Base-by-base conservation (phyloP, 306 rosid genomes). In the Lathyrus tuberosus region DNA sequence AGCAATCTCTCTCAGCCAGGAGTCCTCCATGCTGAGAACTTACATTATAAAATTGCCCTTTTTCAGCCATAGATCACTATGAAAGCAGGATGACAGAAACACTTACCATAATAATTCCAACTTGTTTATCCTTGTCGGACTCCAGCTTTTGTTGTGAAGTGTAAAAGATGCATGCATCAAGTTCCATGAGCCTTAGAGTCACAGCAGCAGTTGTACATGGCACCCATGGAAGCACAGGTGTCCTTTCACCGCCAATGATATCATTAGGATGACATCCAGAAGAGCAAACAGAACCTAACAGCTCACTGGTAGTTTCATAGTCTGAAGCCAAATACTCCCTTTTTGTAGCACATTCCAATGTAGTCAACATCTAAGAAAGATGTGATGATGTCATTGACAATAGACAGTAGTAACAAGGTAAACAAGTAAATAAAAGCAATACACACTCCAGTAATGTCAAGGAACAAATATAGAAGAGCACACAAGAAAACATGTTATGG, bases 151-250 rank as follows among this genome's bases (percentile, higher is more conserved):
- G 91, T 74, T 78, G 80, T 62, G 65, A 77, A 24, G 71, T 60
- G 73, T 85, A 84, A 59, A 68, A 82, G 80, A 75, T 42, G 70
- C 91, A 85, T 4, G 78, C 44, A 71, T 90, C 91, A 6, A 87
- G 90, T 72, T 90, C 91, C 89, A 90, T 48, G 69, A 87, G 85
- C 83, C 96, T 87, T 31, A 87, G 76, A 43, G 86, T 84, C 67
- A 85, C 88, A 52, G 94, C 93, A 77, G 91, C 84, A 10, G 89
- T 84, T 57, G 94, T 90, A 54, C 11, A 79, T 11, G 96, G 91
- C 65, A 87, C 63, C 96, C 96, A 90, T 38, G 96, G 89, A 67
- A 90, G 89, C 12, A 82, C 54, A 56, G 80, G 83, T 38, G 70
- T 79, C 26, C 74, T 77, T 69, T 77, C 80, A 57, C 62, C 73